Conservation (phyloP, 805 yeast genomes). For the Clavispora fructus region DNA sequence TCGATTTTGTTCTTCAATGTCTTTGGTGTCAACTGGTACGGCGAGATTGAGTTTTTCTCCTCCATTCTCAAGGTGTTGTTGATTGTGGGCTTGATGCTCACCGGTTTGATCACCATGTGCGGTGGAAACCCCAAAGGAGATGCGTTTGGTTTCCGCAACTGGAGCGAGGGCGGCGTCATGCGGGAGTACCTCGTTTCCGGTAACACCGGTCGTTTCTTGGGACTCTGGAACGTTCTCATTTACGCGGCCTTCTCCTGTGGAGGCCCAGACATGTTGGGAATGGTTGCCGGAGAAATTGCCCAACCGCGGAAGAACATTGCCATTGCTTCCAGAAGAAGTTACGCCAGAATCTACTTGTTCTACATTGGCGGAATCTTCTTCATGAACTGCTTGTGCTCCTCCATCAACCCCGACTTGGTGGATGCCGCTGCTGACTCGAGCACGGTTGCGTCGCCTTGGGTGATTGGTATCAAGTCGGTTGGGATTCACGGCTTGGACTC, state of each 20-base stretch:
- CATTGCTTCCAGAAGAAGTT: conserved; percentile 30
- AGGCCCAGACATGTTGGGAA: conserved; percentile 36
- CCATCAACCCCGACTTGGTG: conserved; percentile 27
- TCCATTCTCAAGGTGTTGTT: conserved; percentile 17
- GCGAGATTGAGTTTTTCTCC: conserved; percentile 17
- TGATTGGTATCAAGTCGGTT: conserved; percentile 30
- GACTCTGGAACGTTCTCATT: conserved; percentile 57
- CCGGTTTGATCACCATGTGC: conserved; percentile 33
- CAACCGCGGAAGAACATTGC: conserved; percentile 35
- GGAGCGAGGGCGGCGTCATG: conserved; percentile 31
- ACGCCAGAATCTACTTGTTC: conserved; percentile 29
- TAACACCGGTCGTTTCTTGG: conserved; percentile 56
- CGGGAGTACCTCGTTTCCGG: conserved; percentile 34
- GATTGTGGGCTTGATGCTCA: conserved; percentile 35
- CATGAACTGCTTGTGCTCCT: conserved; percentile 30
- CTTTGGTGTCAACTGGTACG: conserved; percentile 18
- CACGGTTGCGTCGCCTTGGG: conserved; percentile 36
- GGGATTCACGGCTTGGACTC: conserved; percentile 32
- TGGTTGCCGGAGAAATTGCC: conserved; percentile 38
- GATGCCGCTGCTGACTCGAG: conserved; percentile 30
- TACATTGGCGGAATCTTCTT: conserved; percentile 35
- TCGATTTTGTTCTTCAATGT: conserved; percentile 26
- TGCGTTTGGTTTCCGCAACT: conserved; percentile 32
- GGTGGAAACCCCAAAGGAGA: conserved; percentile 32
- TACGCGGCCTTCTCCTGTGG: conserved; percentile 65